These are phyloP conservation scores for Penicillium sumatraense DNA, from an alignment of 2,329 filamentous ascomycete species.

Conservation along the genomic window DNA sequence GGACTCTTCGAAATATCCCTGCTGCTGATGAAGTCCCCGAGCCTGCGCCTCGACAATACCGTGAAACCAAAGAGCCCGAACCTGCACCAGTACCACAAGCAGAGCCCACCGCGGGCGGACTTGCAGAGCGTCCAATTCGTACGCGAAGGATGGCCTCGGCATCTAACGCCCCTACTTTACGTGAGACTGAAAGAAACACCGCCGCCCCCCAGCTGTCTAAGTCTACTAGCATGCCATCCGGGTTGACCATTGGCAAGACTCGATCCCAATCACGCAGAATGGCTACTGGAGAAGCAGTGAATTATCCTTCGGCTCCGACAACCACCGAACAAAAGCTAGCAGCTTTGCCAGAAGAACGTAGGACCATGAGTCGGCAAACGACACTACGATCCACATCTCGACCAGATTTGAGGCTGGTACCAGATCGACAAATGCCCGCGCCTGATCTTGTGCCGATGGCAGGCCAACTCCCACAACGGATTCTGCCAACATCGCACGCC, in stretches of 20 bases:
- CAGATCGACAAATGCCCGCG: slow-evolving; percentile 10
- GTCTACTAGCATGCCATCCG: slow-evolving; percentile 36
- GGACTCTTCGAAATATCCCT: slow-evolving; percentile 33
- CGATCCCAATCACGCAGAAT: slow-evolving; percentile 46
- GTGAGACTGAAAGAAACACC: slow-evolving; percentile 34
- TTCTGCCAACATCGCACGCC: slow-evolving; percentile 18
- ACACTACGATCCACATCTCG: slow-evolving; percentile 22
- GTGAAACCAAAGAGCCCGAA: slow-evolving; percentile 24
- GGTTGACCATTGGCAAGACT: slow-evolving; percentile 46
- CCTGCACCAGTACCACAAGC: slow-evolving; percentile 8
- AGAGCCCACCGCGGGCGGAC: slow-evolving; percentile 31
- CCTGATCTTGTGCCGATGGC: neutral
- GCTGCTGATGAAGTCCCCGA: slow-evolving; percentile 30
- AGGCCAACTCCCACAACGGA: slow-evolving; percentile 10
- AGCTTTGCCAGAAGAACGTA: slow-evolving; percentile 23
- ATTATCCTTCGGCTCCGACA: slow-evolving; percentile 16
- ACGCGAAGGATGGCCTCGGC: slow-evolving; percentile 39
- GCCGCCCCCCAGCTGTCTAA: slow-evolving; percentile 33
- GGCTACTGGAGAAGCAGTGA: slow-evolving; percentile 31
- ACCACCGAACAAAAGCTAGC: slow-evolving; percentile 30
- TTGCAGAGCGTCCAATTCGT: slow-evolving; percentile 46
- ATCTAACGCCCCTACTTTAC: slow-evolving; percentile 39
- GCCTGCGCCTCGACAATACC: slow-evolving; percentile 16
- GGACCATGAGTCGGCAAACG: slow-evolving; percentile 12
- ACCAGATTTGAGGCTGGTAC: slow-evolving; percentile 12